phyloP scores from a whole-genome alignment of 2,329 filamentous ascomycete genomes.

The Chrysosporium queenslandicum region DNA sequence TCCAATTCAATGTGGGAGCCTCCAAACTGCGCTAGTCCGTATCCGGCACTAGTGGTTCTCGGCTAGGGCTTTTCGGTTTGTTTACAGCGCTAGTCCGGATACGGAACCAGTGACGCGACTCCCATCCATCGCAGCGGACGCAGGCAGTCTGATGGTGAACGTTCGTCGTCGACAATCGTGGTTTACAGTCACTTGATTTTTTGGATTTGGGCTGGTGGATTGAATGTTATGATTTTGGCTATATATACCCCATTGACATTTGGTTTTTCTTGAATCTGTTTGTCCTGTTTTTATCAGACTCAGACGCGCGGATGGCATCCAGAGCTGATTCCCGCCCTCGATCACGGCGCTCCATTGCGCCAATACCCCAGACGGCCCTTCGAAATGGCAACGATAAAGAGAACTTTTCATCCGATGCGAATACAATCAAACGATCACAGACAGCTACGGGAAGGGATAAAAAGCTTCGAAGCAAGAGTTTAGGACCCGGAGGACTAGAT shows the following conservation, averaged over 20 bases:
- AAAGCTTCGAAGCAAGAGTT: constrained; percentile 87
- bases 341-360: constrained; percentile 62
- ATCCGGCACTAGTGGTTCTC: constrained; percentile 25
- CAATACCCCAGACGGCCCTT: constrained; percentile 45
- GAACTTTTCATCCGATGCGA: constrained; percentile 61
- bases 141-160: background rate
- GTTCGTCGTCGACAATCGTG: background rate
- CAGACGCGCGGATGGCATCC: constrained; percentile 5
- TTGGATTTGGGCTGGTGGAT: background rate
- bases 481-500: constrained; percentile 84
- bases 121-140: background rate
- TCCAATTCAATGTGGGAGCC: constrained; percentile 33
- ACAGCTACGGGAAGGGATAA: constrained; percentile 35
- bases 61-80: constrained; percentile 38
- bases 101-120: constrained; percentile 29
- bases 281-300: background rate
- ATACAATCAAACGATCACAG: constrained; percentile 31
- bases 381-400: constrained; percentile 55
- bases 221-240: background rate
- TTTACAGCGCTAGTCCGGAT: constrained; percentile 30
- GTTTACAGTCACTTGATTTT: background rate
- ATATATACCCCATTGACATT: background rate
- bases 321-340: constrained; percentile 23
- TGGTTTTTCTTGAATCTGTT: background rate
- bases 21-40: constrained; percentile 25